Base-by-base conservation (phyloP, 441 rosid species). In the Theobroma grandiflorum region DNA sequence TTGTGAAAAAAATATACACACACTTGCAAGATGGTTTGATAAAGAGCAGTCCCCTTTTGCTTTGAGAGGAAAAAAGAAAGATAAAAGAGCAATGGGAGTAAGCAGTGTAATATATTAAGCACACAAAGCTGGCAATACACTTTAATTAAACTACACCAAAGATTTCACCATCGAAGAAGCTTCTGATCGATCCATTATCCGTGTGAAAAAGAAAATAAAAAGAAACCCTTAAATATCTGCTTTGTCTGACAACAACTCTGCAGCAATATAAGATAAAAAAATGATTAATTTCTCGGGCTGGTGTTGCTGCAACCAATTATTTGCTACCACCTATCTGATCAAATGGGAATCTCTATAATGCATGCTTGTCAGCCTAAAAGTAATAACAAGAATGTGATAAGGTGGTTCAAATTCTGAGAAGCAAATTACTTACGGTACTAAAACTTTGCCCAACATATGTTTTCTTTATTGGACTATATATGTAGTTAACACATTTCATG, bases 221-320 rank as follows among this genome's bases (percentile, higher is more conserved):
- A 67, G 16, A 38, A 42, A 40, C 71, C 71, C 22, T 14, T 40
- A 18, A 66, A n/a, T 35, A 37, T 37, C 16, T 33, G 57, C 38
- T 69, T 45, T 40, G 8, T 4, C 55, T 68, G 72, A n/a, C 35
- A 20, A 42, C 6, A 67, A 20, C 72, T 11, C 7, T 20, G 6
- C 7, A 49, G 4, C 2, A 49, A 49, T 49, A 52, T 4, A 7
- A 31, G 8, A 70, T 26, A 70, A 15, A 70, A 7, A 67, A 67
- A 42, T 42, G 14, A 20, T 16, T 65, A 38, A 3, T 8, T 38
- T 38, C 1, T 3, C 20, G 4, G 3, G 11, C 9, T 68, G 35
- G 7, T 52, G 26, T 53, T 72, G 63, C 47, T 72, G 22, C 63
- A 16, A 72, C 49, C 62, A 72, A 74, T 40, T 57, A 73, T 15